Percentiles rank a stretch among this genome's conserved stretches.
Evolutionary conservation across 495 filamentous ascomycete species (phyloP).

Genomic region (Elasticomyces elasticus): DNA sequence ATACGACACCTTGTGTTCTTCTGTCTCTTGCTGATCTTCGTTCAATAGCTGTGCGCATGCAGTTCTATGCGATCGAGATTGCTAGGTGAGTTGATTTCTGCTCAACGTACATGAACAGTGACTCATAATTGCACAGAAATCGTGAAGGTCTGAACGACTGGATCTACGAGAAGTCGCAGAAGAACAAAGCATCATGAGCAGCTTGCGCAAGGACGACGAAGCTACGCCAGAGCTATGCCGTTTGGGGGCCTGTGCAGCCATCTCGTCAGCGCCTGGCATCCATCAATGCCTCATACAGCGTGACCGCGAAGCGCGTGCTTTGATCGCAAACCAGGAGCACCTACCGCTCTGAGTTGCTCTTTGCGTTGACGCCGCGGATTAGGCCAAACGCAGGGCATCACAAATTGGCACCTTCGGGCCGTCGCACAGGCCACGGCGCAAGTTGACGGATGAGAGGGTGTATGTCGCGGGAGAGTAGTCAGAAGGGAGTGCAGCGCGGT

Average conservation of each 20-base stretch:
- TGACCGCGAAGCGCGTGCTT: no score
- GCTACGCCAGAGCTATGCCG: no score
- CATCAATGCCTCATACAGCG: no score
- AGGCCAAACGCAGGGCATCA: no score
- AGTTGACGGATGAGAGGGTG: no score
- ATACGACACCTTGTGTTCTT: background rate
- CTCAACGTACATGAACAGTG: conserved; percentile 5
- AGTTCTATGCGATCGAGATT: conserved; percentile 97
- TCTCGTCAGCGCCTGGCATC: background rate
- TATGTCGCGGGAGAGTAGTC: no score
- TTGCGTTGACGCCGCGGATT: no score
- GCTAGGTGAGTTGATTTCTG: conserved; percentile 50
- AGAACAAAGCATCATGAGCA: conserved; percentile 1
- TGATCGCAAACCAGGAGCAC: no score
- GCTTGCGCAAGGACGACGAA: no score
- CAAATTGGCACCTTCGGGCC: no score
- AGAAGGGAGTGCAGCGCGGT: background rate
- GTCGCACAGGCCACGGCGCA: no score
- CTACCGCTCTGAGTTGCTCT: no score
- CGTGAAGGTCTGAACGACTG: conserved; percentile 85
- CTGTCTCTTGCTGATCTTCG: background rate
- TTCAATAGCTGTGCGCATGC: conserved; percentile 67
- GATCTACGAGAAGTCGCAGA: conserved; percentile 71
- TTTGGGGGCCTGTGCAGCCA: background rate
- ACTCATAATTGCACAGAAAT: conserved; percentile 47